Percentiles rank a stretch among this genome's conserved stretches.
phyloP scores from a whole-genome alignment of 768 basidiomycete genomes.

The Kondoa malvinella region DNA sequence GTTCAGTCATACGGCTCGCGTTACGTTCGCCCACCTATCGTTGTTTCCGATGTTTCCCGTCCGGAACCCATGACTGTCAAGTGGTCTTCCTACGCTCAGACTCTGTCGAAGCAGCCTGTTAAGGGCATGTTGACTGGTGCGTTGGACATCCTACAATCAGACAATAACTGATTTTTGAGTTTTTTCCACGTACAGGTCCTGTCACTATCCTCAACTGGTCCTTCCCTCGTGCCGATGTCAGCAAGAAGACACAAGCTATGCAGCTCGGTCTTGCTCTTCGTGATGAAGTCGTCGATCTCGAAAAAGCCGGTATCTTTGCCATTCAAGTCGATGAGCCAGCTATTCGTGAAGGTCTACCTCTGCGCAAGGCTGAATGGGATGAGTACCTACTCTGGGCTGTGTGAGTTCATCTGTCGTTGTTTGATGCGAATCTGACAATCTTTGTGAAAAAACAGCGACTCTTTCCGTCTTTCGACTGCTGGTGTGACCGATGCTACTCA shows the following conservation, averaged over 20 bases:
- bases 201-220: conserved; percentile 97
- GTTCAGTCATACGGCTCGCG: conserved; percentile 99
- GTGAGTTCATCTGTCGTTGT: not conserved
- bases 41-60: conserved; percentile 94
- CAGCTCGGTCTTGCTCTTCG: conserved; percentile 95
- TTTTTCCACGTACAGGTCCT: conserved; percentile 21
- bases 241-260: conserved; percentile 90
- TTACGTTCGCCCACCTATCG: conserved; percentile 94
- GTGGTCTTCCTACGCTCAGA: conserved; percentile 95
- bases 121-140: conserved; percentile 99
- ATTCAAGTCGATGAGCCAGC: conserved; percentile 99
- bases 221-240: conserved; percentile 96
- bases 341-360: conserved; percentile 95
- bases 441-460: too few species aligned
- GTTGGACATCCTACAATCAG: conserved; percentile 39
- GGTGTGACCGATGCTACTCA: conserved; percentile 87
- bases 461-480: conserved; percentile 92
- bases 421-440: too few species aligned
- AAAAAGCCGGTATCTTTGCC: conserved; percentile 48
- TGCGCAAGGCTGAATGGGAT: conserved; percentile 91
- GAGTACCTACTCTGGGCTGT: conserved; percentile 94
- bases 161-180: not conserved
- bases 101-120: conserved; percentile 80
- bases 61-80: conserved; percentile 81
- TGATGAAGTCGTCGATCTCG: conserved; percentile 88